These are phyloP conservation scores for Ustulina deusta DNA, from an alignment of 2,329 filamentous ascomycete genomes.

Conservation along the genomic window DNA sequence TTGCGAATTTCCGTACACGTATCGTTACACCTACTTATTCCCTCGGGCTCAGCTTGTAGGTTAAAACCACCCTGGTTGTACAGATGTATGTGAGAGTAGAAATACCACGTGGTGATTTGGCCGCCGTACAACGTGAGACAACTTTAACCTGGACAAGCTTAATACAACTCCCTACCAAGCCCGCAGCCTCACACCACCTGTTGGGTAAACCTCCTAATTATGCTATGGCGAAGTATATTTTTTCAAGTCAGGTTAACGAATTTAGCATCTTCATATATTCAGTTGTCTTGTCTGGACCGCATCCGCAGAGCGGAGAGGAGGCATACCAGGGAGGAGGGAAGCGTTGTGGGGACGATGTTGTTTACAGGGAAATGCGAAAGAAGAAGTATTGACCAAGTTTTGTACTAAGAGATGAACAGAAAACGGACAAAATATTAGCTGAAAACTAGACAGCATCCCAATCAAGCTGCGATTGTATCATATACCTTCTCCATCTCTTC, in stretches of 20 bases:
- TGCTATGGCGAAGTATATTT: no score
- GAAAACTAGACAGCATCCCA: not conserved
- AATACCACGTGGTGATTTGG: not conserved
- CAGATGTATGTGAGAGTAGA: not conserved
- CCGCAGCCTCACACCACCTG: no score
- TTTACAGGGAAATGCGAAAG: not conserved
- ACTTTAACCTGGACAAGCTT: not conserved
- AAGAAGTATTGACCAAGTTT: not conserved
- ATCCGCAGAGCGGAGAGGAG: no score
- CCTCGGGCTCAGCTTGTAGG: not conserved
- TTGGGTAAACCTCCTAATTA: not conserved
- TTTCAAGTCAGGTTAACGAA: no score
- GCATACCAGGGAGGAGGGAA: no score
- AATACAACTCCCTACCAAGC: not conserved
- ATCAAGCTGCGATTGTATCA: not conserved
- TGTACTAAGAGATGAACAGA: not conserved
- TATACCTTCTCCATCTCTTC: conserved; percentile 23
- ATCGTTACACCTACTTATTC: not conserved
- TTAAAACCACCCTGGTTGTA: not conserved
- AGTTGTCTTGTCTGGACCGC: no score
- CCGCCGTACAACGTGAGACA: not conserved
- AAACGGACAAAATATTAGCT: not conserved
- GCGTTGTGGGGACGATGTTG: no score
- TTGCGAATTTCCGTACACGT: not conserved
- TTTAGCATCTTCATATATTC: no score